These are phyloP conservation scores for Solanum piurae DNA, from an alignment of 257 asterid genomes.

Conservation along the genomic window DNA sequence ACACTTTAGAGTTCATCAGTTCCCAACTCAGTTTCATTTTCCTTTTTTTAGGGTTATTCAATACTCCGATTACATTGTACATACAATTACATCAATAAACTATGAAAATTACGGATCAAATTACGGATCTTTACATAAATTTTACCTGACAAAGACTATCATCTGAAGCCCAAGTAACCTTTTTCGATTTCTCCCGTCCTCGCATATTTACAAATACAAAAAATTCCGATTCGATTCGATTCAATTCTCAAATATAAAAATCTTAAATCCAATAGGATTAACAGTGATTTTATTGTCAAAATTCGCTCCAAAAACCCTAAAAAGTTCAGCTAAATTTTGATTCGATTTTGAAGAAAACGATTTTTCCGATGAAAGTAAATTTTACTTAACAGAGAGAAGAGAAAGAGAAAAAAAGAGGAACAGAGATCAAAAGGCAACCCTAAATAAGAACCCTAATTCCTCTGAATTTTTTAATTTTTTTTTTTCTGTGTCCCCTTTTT, in stretches of 20 bases:
- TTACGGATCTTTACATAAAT: conserved; percentile 11
- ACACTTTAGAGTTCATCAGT: background rate
- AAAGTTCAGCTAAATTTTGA: background rate
- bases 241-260: conserved; percentile 17
- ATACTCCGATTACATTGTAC: background rate
- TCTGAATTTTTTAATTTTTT: background rate
- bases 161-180: conserved; percentile 88
- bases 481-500: background rate
- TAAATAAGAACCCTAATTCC: conserved; percentile 18
- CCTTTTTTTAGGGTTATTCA: background rate
- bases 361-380: background rate
- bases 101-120: conserved; percentile 7
- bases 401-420: background rate
- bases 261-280: conserved; percentile 11
- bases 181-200: conserved; percentile 80
- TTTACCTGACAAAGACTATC: conserved; percentile 94
- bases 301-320: conserved; percentile 8
- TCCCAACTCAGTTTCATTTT: background rate
- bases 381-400: background rate
- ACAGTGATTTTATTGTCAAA: conserved; percentile 4
- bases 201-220: conserved; percentile 48
- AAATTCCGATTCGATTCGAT: conserved; percentile 14
- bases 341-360: background rate
- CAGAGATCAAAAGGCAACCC: conserved; percentile 15
- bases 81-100: background rate